Percentiles rank a stretch among this genome's conserved stretches.
phyloP scores from a whole-genome alignment of 2,329 filamentous ascomycete species.

The Phaeosphaeriaceae sp. region DNA sequence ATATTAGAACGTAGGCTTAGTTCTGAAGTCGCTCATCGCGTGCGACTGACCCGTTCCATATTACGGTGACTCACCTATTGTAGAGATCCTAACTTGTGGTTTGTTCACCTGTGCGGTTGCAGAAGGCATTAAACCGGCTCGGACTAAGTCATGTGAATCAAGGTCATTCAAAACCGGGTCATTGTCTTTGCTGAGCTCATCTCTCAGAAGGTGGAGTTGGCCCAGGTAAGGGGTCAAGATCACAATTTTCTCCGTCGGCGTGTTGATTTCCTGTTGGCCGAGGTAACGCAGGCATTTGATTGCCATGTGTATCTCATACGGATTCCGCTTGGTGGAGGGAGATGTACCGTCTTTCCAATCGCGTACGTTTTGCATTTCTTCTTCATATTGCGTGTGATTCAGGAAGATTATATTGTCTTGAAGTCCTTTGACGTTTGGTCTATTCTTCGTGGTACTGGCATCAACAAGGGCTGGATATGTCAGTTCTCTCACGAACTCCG shows the following conservation, averaged over 20 bases:
- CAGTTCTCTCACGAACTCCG: conserved; percentile 61
- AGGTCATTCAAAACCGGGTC: conserved; percentile 73
- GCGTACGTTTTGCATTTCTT: too few relatives aligned
- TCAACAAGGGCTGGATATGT: conserved; percentile 70
- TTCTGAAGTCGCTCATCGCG: too few relatives aligned
- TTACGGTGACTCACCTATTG: too few relatives aligned
- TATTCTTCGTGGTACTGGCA: conserved; percentile 55
- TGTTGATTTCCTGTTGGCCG: conserved; percentile 73
- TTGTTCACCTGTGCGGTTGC: conserved; percentile 61
- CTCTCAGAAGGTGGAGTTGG: conserved; percentile 65
- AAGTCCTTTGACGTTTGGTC: conserved; percentile 62
- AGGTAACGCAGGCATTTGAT: conserved; percentile 70
- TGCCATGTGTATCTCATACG: conserved; percentile 70
- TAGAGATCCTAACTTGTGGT: conserved; percentile 65
- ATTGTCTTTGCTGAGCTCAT: conserved; percentile 61
- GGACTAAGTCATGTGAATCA: conserved; percentile 67
- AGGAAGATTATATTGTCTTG: conserved; percentile 67
- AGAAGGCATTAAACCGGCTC: conserved; percentile 66
- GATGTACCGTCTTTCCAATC: too few relatives aligned
- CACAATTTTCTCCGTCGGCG: conserved; percentile 68
- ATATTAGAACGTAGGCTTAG: too few relatives aligned
- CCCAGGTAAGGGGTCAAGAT: conserved; percentile 76
- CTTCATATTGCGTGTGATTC: too few relatives aligned
- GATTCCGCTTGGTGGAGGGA: too few relatives aligned
- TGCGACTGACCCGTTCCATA: too few relatives aligned